Conservation (phyloP, 106 monocot genomes). For the Alisma plantagoaquatica region DNA sequence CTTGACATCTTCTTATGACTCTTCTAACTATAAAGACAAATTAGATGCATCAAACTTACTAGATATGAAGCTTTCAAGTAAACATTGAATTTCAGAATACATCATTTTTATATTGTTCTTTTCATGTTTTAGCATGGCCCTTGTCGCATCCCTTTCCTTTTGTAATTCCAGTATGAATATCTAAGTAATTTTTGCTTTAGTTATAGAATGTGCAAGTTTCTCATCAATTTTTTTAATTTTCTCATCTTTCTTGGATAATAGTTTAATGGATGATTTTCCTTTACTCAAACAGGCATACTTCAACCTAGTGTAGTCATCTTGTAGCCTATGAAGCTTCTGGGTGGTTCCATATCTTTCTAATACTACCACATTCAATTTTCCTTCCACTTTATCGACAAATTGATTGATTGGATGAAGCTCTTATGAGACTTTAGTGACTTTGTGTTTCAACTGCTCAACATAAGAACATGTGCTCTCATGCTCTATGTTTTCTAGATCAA, state of each 20-base stretch:
- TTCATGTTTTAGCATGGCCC: conserved; percentile 40
- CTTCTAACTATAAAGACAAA: conserved; percentile 32
- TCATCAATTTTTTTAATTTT: conserved; percentile 38
- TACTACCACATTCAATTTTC: conserved; percentile 27
- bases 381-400: conserved; percentile 30
- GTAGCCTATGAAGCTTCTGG: conserved; percentile 35
- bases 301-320: conserved; percentile 41
- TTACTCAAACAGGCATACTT: conserved; percentile 36
- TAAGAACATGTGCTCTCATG: conserved; percentile 35
- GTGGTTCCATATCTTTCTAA: conserved; percentile 32
- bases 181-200: conserved; percentile 22
- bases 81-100: conserved; percentile 34
- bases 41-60: conserved; percentile 31
- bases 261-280: conserved; percentile 31
- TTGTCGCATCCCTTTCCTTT: conserved; percentile 49
- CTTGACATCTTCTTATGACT: conserved; percentile 16
- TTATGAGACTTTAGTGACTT: conserved; percentile 25
- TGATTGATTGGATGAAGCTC: conserved; percentile 33
- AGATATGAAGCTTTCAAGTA: conserved; percentile 27
- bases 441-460: conserved; percentile 37
- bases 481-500: conserved; percentile 39
- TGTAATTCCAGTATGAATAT: conserved; percentile 28
- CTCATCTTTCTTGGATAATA: conserved; percentile 50
- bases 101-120: conserved; percentile 17
- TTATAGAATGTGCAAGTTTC: conserved; percentile 31